phyloP scores from a whole-genome alignment of 2,329 filamentous ascomycete species.

The Biscogniauxia mediterranea region DNA sequence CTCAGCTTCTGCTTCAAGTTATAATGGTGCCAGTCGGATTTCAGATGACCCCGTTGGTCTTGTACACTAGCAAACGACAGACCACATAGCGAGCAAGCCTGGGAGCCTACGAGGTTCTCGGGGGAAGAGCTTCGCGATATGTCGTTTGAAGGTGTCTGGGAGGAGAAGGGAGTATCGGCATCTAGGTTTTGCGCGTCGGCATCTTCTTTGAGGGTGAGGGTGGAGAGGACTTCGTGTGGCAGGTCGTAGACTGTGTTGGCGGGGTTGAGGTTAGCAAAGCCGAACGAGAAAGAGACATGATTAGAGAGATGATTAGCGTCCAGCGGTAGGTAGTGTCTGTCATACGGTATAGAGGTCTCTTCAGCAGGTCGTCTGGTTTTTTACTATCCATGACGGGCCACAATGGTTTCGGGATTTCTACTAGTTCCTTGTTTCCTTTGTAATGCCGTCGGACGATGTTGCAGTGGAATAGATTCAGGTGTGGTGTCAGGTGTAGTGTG shows the following conservation, averaged over 20 bases:
- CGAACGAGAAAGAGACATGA: not conserved
- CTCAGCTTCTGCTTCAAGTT: slow-evolving; percentile 91
- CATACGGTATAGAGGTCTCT: slow-evolving; percentile 52
- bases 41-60: slow-evolving; percentile 82
- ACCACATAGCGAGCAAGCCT: slow-evolving; percentile 78
- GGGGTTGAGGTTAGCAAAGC: slow-evolving; percentile 22
- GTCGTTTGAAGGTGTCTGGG: slow-evolving; percentile 25
- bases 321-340: too few relatives aligned
- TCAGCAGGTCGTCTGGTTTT: slow-evolving; percentile 45
- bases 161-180: slow-evolving; percentile 26
- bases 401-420: not conserved
- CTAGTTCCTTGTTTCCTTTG: too few relatives aligned
- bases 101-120: slow-evolving; percentile 57
- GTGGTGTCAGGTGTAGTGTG: too few relatives aligned
- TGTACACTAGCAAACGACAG: slow-evolving; percentile 68
- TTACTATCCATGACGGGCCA: slow-evolving; percentile 34
- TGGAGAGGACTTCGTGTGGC: slow-evolving; percentile 68
- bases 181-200: slow-evolving; percentile 29
- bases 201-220: slow-evolving; percentile 59
- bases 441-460: too few relatives aligned
- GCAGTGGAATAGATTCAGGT: not conserved
- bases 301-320: too few relatives aligned
- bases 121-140: slow-evolving; percentile 21
- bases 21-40: slow-evolving; percentile 89
- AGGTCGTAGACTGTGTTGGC: slow-evolving; percentile 73